A percentile compares a stretch with the other conserved stretches of the same genome.
Evolutionary conservation across 306 rosid genomes (phyloP).

Genomic region (Citrullus mucosospermus): DNA sequence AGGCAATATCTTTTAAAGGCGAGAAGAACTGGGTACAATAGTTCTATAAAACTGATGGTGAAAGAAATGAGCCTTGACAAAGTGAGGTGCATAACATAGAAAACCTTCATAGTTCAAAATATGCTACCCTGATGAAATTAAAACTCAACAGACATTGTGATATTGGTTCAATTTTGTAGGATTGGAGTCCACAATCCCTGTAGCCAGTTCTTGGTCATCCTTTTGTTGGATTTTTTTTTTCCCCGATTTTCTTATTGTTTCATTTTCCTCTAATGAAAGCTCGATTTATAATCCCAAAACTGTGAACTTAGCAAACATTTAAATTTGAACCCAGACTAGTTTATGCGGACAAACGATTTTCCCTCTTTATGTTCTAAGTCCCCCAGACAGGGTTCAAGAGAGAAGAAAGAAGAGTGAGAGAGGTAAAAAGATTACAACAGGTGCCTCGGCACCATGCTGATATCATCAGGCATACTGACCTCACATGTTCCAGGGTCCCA

Average conservation of each 20-base stretch:
- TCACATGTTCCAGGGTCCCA: background rate
- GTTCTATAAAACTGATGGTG: background rate
- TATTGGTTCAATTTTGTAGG: too few relatives aligned
- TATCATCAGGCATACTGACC: background rate
- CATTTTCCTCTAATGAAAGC: background rate
- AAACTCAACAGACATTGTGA: background rate
- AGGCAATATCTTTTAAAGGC: background rate
- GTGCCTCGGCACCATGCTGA: background rate
- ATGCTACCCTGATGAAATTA: background rate
- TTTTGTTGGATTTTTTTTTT: too few relatives aligned
- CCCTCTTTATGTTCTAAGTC: background rate
- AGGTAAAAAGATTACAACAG: background rate
- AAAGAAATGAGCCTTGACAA: background rate
- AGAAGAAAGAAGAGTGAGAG: background rate
- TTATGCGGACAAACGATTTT: background rate
- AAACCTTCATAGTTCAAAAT: background rate
- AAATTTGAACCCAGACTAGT: background rate
- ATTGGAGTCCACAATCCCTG: background rate
- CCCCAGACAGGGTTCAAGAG: background rate
- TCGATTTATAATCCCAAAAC: background rate
- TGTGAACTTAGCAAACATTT: background rate
- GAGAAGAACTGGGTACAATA: background rate
- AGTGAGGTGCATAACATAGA: background rate
- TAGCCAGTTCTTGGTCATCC: too few relatives aligned
- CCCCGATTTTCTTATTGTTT: too few relatives aligned